Conservation (phyloP, 2,329 filamentous ascomycete species). For the Coniochaeta sp. region DNA sequence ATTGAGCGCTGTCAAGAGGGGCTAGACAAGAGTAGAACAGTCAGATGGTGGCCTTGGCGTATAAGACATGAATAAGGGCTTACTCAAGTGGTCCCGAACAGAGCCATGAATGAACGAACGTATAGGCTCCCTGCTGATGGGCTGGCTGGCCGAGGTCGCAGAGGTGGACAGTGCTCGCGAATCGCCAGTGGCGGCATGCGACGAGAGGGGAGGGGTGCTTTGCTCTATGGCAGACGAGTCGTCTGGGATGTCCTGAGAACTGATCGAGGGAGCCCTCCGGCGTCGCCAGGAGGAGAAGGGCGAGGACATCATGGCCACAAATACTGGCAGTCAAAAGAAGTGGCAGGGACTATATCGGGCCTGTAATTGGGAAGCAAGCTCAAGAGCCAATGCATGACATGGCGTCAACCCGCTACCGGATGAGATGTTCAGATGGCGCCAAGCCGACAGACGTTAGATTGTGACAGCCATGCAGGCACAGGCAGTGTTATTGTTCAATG, state of each 20-base stretch:
- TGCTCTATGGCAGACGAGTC: not conserved
- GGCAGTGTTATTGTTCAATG: not conserved
- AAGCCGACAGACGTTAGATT: not conserved
- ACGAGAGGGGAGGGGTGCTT: constrained; percentile 10
- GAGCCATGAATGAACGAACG: constrained; percentile 65
- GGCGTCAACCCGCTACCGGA: not conserved
- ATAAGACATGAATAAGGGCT: constrained; percentile 11
- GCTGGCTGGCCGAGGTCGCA: constrained; percentile 22
- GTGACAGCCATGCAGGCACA: not conserved
- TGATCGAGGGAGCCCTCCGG: constrained; percentile 9
- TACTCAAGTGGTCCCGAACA: constrained; percentile 52
- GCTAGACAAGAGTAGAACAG: constrained; percentile 24
- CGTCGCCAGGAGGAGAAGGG: constrained; percentile 14
- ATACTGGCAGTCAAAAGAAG: not conserved
- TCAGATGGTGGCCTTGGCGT: not conserved
- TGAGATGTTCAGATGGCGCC: not conserved
- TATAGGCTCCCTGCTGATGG: constrained; percentile 49
- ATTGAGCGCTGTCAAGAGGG: constrained; percentile 60
- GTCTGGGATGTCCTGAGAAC: constrained; percentile 9
- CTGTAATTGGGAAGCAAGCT: not conserved
- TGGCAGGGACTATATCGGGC: not conserved
- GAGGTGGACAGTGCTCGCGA: constrained; percentile 31
- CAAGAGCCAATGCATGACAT: not conserved
- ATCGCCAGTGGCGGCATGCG: constrained; percentile 15
- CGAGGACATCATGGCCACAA: constrained; percentile 13